Base-by-base conservation (phyloP, 257 asterid genomes). In the Cinchona pubescens region DNA sequence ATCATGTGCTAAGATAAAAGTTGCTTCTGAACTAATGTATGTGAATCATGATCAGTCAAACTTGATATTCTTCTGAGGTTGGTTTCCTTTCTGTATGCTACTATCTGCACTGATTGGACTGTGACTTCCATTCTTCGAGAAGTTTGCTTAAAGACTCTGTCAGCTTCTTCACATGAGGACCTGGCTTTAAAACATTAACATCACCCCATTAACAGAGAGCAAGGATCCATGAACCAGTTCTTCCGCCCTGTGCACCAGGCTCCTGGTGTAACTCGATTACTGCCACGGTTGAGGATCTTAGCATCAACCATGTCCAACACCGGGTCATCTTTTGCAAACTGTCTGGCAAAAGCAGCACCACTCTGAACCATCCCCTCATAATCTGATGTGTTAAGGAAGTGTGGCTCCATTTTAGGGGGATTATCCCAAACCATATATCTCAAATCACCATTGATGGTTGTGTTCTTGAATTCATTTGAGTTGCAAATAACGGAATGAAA, bases 401-500 rank as follows among this genome's bases (percentile, higher is more conserved):
- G 96, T 46, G 99, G 96, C 76, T 92, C 97, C 99, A 95, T 95
- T 83, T 91, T 91, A 21, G 98, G 99, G 34, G 99, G 98, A 74
- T 90, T 85, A 51, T 95, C 99, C 99, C 99, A 95, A 16, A 90
- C 92, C 48, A 95, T 75, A 74, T 91, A 95, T 81, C 98, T 87
- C 88, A 95, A 76, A 83, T 95, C 96, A 11, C 92, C 88, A 77
- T 95, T 95, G 37, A 95, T 87, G 0, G 97, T 90, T 0, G 93
- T 90, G 87, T 95, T 92, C 79, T 76, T 91, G 84, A 88, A 95
- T 71, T 90, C 93, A 0, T 86, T 91, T 58, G 97, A 83, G 75
- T 95, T 95, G 71, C 99, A 95, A 67, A 88, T 81, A 11, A 95
- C 97, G 1, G 99, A 84, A 49, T 92, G 99, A 90, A 95, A 95